Evolutionary conservation across 208 protist species (phyloP).

Genomic region (Phytomonas francai): DNA sequence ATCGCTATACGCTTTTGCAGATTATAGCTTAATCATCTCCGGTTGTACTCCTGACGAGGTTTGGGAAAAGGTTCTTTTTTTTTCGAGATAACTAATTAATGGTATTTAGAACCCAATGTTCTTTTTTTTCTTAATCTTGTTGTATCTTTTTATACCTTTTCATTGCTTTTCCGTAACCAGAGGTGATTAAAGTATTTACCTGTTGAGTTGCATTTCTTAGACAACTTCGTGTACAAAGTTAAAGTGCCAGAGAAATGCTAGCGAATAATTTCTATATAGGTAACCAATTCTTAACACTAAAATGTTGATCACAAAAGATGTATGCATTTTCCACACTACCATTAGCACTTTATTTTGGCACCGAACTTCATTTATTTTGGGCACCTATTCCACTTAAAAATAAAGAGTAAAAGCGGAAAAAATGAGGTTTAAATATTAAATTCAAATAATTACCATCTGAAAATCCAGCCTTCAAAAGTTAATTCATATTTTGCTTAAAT

Average conservation of each 20-base stretch:
- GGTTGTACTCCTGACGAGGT: not conserved
- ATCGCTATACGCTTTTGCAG: not conserved
- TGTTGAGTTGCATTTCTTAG: not conserved
- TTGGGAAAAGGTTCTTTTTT: not conserved
- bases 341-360: not conserved
- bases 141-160: not conserved
- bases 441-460: not conserved
- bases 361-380: not conserved
- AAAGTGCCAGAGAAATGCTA: not conserved
- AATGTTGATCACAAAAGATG: not conserved
- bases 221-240: not conserved
- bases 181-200: not conserved
- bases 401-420: not conserved
- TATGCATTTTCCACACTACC: not conserved
- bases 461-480: not conserved
- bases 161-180: not conserved
- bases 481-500: not conserved
- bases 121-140: constrained; percentile 14
- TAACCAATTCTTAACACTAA: not conserved
- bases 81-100: not conserved
- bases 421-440: not conserved
- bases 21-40: not conserved
- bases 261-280: not conserved
- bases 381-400: not conserved
- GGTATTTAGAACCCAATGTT: constrained; percentile 1